A percentile compares a stretch with the other conserved stretches of the same genome.
These are phyloP conservation scores for Ascochyta koolunga DNA, from an alignment of 2,329 filamentous ascomycete species.

Conservation along the genomic window DNA sequence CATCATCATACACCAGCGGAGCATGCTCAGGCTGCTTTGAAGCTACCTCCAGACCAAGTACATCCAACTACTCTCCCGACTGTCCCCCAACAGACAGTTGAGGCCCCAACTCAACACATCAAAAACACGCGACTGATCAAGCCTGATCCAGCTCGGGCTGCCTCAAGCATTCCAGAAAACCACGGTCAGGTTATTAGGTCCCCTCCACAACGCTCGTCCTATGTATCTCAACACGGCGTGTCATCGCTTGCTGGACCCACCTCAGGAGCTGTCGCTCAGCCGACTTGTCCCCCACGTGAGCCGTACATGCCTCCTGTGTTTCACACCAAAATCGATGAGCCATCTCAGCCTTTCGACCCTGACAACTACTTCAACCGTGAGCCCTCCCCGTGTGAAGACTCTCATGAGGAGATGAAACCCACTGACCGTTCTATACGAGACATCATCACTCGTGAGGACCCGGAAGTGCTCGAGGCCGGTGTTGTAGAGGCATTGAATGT, in stretches of 20 bases:
- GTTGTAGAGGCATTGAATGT: conserved; percentile 48
- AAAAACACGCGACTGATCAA: not conserved
- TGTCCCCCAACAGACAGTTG: not conserved
- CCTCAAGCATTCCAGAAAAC: not conserved
- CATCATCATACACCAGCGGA: not conserved
- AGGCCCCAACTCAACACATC: not conserved
- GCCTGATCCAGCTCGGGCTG: not conserved
- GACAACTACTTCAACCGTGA: conserved; percentile 26
- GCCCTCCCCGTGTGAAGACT: conserved; percentile 10
- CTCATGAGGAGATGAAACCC: conserved; percentile 8
- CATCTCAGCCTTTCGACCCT: conserved; percentile 20
- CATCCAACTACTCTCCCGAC: not conserved
- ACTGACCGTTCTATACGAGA: conserved; percentile 33
- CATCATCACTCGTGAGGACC: conserved; percentile 40
- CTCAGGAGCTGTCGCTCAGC: not conserved
- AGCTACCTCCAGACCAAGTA: not conserved
- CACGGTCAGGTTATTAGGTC: not conserved
- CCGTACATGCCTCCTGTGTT: not conserved
- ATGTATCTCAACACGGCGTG: not conserved
- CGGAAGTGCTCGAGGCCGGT: conserved; percentile 48
- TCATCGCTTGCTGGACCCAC: not conserved
- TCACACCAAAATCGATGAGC: not conserved
- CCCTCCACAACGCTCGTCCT: not conserved
- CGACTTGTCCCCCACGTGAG: not conserved
- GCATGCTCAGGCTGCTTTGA: too few species aligned